phyloP scores from a whole-genome alignment of 176 grass and related monocot genomes.

The Musa itinerans region DNA sequence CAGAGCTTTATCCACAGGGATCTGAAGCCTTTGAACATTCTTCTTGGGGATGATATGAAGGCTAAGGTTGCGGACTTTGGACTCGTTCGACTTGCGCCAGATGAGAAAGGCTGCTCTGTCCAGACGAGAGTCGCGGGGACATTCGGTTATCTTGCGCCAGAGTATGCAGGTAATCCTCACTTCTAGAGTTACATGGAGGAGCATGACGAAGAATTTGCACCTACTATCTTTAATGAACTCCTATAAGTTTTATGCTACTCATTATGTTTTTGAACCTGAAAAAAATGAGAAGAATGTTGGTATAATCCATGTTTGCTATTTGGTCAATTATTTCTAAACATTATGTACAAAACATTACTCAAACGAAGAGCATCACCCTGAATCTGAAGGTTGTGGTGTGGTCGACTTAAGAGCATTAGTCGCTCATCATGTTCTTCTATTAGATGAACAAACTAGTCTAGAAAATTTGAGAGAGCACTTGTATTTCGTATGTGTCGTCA shows the following conservation, averaged over 20 bases:
- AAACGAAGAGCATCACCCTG: no score
- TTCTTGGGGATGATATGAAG: constrained; percentile 96
- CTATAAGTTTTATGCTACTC: neutral
- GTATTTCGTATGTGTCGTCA: no score
- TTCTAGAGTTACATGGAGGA: no score
- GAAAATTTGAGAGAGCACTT: no score
- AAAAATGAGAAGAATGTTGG: no score
- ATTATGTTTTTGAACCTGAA: neutral
- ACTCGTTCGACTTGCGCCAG: constrained; percentile 80
- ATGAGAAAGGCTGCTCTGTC: constrained; percentile 74
- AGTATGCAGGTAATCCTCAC: constrained; percentile 78
- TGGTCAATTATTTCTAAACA: no score
- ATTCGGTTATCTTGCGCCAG: constrained; percentile 90
- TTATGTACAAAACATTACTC: no score
- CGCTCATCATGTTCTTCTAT: no score
- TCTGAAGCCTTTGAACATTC: constrained; percentile 87
- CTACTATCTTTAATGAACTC: neutral
- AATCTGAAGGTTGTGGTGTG: no score
- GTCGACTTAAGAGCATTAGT: no score
- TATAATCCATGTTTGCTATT: no score
- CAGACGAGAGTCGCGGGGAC: constrained; percentile 86
- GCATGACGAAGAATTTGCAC: neutral
- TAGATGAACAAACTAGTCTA: no score
- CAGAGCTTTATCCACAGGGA: constrained; percentile 98
- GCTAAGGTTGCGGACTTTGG: constrained; percentile 96